These are phyloP conservation scores for Neurospora sp. DNA, from an alignment of 495 filamentous ascomycete species.

Conservation along the genomic window DNA sequence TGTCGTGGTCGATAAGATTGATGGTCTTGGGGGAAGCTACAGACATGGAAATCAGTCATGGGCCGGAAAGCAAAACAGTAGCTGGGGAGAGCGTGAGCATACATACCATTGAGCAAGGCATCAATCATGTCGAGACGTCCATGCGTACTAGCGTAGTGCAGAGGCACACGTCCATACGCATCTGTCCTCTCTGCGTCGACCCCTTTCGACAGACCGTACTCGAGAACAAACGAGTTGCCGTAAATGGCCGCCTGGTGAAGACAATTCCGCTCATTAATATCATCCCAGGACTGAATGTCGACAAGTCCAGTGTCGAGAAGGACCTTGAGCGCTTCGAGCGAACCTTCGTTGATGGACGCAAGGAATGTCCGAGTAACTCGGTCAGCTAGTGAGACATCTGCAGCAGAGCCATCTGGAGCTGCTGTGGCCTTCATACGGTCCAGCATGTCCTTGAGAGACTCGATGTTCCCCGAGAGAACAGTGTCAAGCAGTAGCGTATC, in stretches of 20 bases:
- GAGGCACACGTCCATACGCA: constrained; percentile 85
- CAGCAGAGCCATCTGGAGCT: constrained; percentile 21
- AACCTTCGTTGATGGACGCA: constrained; percentile 74
- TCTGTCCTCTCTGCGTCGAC: constrained; percentile 74
- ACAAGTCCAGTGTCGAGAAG: constrained; percentile 74
- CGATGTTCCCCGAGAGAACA: constrained; percentile 63
- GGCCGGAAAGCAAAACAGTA: background rate
- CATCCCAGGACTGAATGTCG: constrained; percentile 80
- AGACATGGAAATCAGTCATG: background rate
- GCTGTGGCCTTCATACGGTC: constrained; percentile 36
- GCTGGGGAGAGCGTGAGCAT: constrained; percentile 6
- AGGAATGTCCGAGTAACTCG: constrained; percentile 83
- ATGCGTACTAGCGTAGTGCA: constrained; percentile 96
- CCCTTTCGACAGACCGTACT: constrained; percentile 54
- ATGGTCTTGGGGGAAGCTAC: constrained; percentile 51
- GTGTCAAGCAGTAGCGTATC: constrained; percentile 85
- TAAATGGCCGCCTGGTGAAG: constrained; percentile 92
- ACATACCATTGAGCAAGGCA: constrained; percentile 51
- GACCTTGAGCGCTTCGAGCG: constrained; percentile 61
- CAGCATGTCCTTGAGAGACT: constrained; percentile 40
- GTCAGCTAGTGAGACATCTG: constrained; percentile 43
- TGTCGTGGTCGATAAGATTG: constrained; percentile 84
- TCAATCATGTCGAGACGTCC: constrained; percentile 78
- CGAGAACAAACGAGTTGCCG: constrained; percentile 65
- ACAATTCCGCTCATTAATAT: constrained; percentile 95